Evolutionary conservation across 2,329 filamentous ascomycete species (phyloP).

Genomic region (Plenodomus biglobosus): DNA sequence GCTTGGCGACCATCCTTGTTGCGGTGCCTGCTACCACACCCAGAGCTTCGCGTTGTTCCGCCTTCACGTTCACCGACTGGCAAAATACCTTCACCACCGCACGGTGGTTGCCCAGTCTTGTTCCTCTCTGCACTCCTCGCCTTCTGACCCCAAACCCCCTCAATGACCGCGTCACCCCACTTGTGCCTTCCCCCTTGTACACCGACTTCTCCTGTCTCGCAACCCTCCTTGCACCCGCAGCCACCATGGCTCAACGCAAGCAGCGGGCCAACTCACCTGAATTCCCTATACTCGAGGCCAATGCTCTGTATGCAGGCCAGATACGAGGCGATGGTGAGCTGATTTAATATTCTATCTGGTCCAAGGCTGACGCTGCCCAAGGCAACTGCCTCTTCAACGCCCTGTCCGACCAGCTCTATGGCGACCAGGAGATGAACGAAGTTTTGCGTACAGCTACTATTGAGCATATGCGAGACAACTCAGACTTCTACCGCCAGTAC

Average conservation of each 20-base stretch:
- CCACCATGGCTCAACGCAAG: conserved; percentile 38
- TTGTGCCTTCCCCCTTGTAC: conserved; percentile 27
- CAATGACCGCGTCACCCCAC: conserved; percentile 34
- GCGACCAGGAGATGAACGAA: conserved; percentile 58
- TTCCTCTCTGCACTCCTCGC: conserved; percentile 8
- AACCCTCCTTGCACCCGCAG: conserved; percentile 24
- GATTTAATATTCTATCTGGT: conserved; percentile 11
- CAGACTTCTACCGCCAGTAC: conserved; percentile 66
- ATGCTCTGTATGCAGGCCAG: conserved; percentile 61
- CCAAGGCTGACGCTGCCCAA: conserved; percentile 40
- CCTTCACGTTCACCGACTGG: conserved; percentile 26
- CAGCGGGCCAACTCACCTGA: conserved; percentile 43
- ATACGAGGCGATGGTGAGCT: conserved; percentile 65
- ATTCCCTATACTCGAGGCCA: conserved; percentile 58
- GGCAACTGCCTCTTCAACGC: conserved; percentile 72
- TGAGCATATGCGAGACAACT: conserved; percentile 62
- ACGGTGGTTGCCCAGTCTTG: conserved; percentile 25
- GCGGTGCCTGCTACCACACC: conserved; percentile 8
- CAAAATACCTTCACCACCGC: conserved; percentile 28
- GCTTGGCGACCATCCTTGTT: conserved; percentile 3
- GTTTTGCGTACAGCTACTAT: conserved; percentile 63
- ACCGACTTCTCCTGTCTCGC: conserved; percentile 39
- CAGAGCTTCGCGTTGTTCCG: conserved; percentile 32
- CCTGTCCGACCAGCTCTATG: conserved; percentile 67
- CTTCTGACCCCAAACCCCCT: conserved; percentile 13